Evolutionary conservation across 768 basidiomycete genomes (phyloP).

Genomic region (Lactarius tabidus): DNA sequence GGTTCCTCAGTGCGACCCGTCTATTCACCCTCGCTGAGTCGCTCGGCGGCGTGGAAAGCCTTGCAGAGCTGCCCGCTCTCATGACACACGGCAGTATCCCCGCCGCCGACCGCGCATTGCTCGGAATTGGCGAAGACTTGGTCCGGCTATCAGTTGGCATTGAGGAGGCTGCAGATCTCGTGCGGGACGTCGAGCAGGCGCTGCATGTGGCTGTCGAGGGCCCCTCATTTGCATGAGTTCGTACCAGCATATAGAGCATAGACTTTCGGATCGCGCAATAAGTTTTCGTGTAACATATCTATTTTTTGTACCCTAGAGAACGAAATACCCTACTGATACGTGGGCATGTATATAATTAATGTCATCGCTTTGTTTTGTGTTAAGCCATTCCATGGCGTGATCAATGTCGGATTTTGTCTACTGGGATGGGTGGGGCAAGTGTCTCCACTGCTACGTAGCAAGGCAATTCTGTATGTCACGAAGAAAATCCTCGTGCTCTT

Average conservation of each 20-base stretch:
- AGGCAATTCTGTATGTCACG: too few species aligned
- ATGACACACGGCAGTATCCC: conserved; percentile 90
- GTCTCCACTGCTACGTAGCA: too few species aligned
- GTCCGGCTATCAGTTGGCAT: conserved; percentile 83
- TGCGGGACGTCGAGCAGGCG: conserved; percentile 66
- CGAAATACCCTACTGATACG: conserved; percentile 1
- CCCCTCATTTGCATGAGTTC: neutral
- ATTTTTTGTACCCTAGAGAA: neutral
- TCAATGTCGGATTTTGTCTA: too few species aligned
- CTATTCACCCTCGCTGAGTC: conserved; percentile 84
- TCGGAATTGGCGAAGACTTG: conserved; percentile 78
- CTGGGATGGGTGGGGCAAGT: too few species aligned
- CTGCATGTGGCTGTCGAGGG: conserved; percentile 41
- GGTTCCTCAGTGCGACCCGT: conserved; percentile 59
- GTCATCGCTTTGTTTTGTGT: too few species aligned
- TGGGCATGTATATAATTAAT: neutral
- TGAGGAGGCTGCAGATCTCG: conserved; percentile 81
- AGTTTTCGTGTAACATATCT: neutral
- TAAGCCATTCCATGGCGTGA: too few species aligned
- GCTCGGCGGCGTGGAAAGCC: conserved; percentile 87
- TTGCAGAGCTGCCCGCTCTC: conserved; percentile 79
- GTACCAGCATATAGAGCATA: neutral
- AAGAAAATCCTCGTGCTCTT: too few species aligned
- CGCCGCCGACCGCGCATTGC: conserved; percentile 52
- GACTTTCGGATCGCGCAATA: neutral